Conservation (phyloP, 2,329 filamentous ascomycete genomes). For the Colletotrichum gigasporum region DNA sequence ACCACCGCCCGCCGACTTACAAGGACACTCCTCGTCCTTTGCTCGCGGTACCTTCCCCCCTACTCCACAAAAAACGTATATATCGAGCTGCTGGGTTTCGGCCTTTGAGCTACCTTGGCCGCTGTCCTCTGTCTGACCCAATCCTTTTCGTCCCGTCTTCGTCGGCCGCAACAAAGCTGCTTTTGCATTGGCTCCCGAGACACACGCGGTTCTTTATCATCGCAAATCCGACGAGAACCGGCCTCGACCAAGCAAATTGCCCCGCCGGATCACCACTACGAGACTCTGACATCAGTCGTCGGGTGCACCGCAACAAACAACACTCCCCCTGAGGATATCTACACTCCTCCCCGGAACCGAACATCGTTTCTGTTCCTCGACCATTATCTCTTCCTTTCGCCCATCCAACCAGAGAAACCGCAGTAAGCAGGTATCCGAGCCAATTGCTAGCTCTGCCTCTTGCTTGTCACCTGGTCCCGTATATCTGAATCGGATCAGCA, state of each 20-base stretch:
- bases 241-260: constrained; percentile 13
- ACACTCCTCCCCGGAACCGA: constrained; percentile 28
- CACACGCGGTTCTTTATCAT: constrained; percentile 6
- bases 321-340: constrained; percentile 18
- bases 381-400: neutral
- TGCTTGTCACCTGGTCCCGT: constrained; percentile 29
- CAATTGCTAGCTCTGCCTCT: constrained; percentile 24
- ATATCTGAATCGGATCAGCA: constrained; percentile 32
- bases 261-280: constrained; percentile 25
- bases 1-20: constrained; percentile 19
- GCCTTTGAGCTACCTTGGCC: neutral
- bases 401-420: constrained; percentile 6
- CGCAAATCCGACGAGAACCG: neutral
- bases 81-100: constrained; percentile 18
- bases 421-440: constrained; percentile 27
- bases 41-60: constrained; percentile 14
- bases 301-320: constrained; percentile 1
- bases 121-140: neutral
- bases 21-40: constrained; percentile 20
- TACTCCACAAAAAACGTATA: constrained; percentile 12
- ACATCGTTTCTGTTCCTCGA: constrained; percentile 12
- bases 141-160: constrained; percentile 22
- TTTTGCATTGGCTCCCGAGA: constrained; percentile 23
- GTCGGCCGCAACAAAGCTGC: constrained; percentile 1
- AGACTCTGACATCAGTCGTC: constrained; percentile 26